A percentile compares a stretch with the other conserved stretches of the same genome.
Conservation (phyloP, 148 eudicot species). For the Chenopodium album region DNA sequence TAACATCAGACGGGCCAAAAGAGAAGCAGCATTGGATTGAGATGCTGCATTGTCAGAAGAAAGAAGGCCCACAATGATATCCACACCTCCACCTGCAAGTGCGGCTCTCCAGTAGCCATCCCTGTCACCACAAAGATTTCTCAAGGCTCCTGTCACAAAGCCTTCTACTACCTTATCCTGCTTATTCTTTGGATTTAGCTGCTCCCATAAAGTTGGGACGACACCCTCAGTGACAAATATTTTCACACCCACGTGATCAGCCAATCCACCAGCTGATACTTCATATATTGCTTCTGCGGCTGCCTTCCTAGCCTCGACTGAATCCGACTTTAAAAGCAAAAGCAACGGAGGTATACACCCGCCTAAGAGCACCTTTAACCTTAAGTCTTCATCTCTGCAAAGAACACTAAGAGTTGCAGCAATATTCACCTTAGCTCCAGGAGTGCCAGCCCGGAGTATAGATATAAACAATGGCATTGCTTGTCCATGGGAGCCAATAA, state of each 20-base stretch:
- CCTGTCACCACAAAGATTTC: slow-evolving; percentile 78
- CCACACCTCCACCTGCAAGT: slow-evolving; percentile 83
- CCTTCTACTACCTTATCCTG: slow-evolving; percentile 76
- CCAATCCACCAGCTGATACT: slow-evolving; percentile 73
- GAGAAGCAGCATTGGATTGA: slow-evolving; percentile 86
- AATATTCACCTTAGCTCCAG: slow-evolving; percentile 59
- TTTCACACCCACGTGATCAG: slow-evolving; percentile 70
- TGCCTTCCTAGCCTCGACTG: slow-evolving; percentile 59
- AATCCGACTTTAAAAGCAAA: slow-evolving; percentile 69
- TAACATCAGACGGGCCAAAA: slow-evolving; percentile 65
- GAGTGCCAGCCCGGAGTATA: slow-evolving; percentile 66
- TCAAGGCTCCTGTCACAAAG: slow-evolving; percentile 75
- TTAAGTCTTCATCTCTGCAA: slow-evolving; percentile 63
- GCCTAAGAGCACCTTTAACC: slow-evolving; percentile 76
- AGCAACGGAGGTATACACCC: slow-evolving; percentile 79
- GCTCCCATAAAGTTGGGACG: slow-evolving; percentile 80
- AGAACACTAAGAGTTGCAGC: slow-evolving; percentile 57
- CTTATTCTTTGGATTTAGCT: slow-evolving; percentile 48
- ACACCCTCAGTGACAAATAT: slow-evolving; percentile 84
- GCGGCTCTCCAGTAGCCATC: slow-evolving; percentile 79
- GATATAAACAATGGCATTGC: slow-evolving; percentile 84
- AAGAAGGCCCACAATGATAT: slow-evolving; percentile 69
- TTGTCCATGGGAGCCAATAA: slow-evolving; percentile 74
- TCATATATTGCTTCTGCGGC: slow-evolving; percentile 77
- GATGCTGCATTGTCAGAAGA: slow-evolving; percentile 57